Evolutionary conservation across 2,329 filamentous ascomycete species (phyloP), one percentile per base, ranked within the genome.

Genomic region (Metarhizium guizhouense): DNA sequence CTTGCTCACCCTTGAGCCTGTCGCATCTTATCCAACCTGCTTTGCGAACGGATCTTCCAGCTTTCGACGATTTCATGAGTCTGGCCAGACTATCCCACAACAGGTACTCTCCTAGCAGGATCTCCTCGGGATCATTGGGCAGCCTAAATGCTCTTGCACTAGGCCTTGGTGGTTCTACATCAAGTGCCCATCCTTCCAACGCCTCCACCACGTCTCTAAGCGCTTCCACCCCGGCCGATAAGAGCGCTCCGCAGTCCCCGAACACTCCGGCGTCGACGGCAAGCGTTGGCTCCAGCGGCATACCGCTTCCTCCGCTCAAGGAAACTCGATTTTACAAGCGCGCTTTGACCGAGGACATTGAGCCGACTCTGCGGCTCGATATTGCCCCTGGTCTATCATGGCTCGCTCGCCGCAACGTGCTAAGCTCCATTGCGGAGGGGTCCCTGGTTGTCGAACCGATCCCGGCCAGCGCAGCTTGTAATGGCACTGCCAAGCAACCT

Each of bases 281-380:
- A 43, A 82, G 79, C 62, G 67, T 71, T 13, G 67, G 67, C 51
- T 79, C 79, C 2, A 64, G 66, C 29, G 62, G 70, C 42, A 59
- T 65, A 13, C 67, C 67, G 29, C 59, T 82, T 38, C 84, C 82
- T 3, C 84, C 85, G 4, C 74, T 99, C 45, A 95, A 94, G 66
- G 94, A 97, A 56, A 90, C 88, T 32, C 90, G 88, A 61, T 99
- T 97, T 67, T 99, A 93, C 75, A 97, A 97, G 74, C 85, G 94
- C 50, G 86, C 85, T 6, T 72, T 97, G 30, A 80, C 83, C 20
- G 94, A 99, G 69, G 94, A 99, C 66, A 90, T 99, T 56, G 94
- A 99, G 67, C 94, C 94, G 0, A 96, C 94, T 0, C 75, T 99
- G 10, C 85, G 94, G 47, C 81, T 99, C 3, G 94, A 99, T 68